Evolutionary conservation across 257 asterid species (phyloP), one percentile per base, ranked within the genome.

Genomic region (Solanum stenotomum): DNA sequence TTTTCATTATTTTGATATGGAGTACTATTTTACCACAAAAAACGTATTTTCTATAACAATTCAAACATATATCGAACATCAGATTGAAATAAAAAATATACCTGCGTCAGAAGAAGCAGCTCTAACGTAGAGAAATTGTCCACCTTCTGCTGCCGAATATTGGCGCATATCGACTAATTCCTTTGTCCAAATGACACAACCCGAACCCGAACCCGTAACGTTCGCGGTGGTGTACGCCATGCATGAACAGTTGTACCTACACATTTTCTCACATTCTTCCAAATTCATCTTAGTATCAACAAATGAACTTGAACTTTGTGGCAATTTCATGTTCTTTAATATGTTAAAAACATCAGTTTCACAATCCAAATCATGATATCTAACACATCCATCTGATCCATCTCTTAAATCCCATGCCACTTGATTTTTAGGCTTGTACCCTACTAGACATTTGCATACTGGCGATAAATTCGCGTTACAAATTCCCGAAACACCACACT

Each of bases 111-210:
- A 88, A 10, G 93, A 92, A 7, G 97, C 89, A 49, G 89, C 92
- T 87, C 98, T 91, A 65, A 92, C 82, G 65, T 93, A 90, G 38
- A 95, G 89, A 75, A 89, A 91, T 90, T 95, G 96, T 1, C 97
- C 98, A 82, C 97, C 96, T 38, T 94, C 96, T 5, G 94, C 85
- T 88, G 79, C 91, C 56, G 97, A 93, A 89, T 92, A 95, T 90
- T 93, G 98, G 90, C 97, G 35, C 96, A 95, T 92, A 13, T 95
- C 98, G 75, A 94, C 86, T 23, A 95, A 90, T 82, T 91, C 95
- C 76, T 56, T 83, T 44, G 91, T 86, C 98, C 98, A 95, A 84
- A 91, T 68, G 2, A 90, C 96, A 75, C 98, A 95, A 6, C 98
- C 98, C 31, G 90, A 88, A 3, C 95, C 98, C 31, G 79, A 90